Evolutionary conservation across 2,329 filamentous ascomycete genomes (phyloP).

Genomic region (Scedosporium aurantiacum): DNA sequence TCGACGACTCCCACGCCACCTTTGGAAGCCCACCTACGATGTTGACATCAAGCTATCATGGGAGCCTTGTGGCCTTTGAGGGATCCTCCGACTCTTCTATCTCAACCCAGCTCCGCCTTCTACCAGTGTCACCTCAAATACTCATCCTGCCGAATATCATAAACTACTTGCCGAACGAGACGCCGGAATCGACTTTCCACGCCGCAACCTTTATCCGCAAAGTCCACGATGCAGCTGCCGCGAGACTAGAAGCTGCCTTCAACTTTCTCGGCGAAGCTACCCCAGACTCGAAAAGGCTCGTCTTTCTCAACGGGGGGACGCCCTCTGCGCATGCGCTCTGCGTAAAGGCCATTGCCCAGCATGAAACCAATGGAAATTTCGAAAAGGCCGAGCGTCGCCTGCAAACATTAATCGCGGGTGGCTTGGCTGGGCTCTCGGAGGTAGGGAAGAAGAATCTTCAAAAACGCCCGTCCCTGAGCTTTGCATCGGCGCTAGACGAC

Average conservation of each 20-base stretch:
- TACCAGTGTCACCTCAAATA: conserved; percentile 48
- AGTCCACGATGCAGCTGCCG: conserved; percentile 37
- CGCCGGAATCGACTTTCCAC: conserved; percentile 17
- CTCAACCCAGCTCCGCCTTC: conserved; percentile 46
- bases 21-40: conserved; percentile 13
- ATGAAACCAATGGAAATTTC: conserved; percentile 38
- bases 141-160: conserved; percentile 43
- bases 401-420: conserved; percentile 37
- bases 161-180: conserved; percentile 28
- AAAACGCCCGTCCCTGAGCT: neutral
- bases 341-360: conserved; percentile 40
- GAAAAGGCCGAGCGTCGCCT: conserved; percentile 40
- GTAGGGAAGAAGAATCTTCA: neutral
- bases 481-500: neutral
- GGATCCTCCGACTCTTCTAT: conserved; percentile 39
- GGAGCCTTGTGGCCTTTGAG: conserved; percentile 50
- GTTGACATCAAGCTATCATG: conserved; percentile 15
- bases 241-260: conserved; percentile 36
- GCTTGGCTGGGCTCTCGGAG: conserved; percentile 24
- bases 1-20: neutral
- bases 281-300: conserved; percentile 37
- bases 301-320: conserved; percentile 50
- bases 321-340: conserved; percentile 42
- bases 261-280: conserved; percentile 38
- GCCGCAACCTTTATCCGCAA: conserved; percentile 29